These are phyloP conservation scores for Waltiozyma sp. DNA, from an alignment of 1,139 yeast species.

Conservation along the genomic window DNA sequence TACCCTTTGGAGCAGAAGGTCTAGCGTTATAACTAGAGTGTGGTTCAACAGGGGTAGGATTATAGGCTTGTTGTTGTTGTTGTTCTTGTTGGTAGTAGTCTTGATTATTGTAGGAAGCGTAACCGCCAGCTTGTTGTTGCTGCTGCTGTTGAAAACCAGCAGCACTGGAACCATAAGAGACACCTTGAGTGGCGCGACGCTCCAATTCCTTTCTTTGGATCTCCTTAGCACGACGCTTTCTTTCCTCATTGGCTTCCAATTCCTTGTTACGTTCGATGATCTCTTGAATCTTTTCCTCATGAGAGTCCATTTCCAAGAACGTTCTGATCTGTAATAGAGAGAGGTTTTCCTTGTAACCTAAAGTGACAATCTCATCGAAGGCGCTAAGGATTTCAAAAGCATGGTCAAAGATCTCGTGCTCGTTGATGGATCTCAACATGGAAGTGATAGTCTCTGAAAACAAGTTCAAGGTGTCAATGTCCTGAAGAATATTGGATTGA, in stretches of 20 bases:
- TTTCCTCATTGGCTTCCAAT: slow-evolving; percentile 92
- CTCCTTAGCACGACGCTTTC: slow-evolving; percentile 92
- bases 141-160: slow-evolving; percentile 3
- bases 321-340: slow-evolving; percentile 76
- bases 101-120: slow-evolving; percentile 1
- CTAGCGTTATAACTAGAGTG: slow-evolving; percentile 20
- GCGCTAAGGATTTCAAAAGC: slow-evolving; percentile 88
- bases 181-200: slow-evolving; percentile 12
- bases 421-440: slow-evolving; percentile 64
- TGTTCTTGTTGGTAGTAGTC: slow-evolving; percentile 1
- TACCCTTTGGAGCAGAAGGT: slow-evolving; percentile 40
- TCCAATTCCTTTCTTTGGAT: slow-evolving; percentile 68
- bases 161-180: slow-evolving; percentile 2
- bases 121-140: slow-evolving; percentile 3
- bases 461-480: slow-evolving; percentile 82
- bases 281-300: slow-evolving; percentile 96
- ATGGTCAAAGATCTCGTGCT: slow-evolving; percentile 69
- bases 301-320: slow-evolving; percentile 94
- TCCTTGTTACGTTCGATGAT: slow-evolving; percentile 95
- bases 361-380: slow-evolving; percentile 83
- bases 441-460: slow-evolving; percentile 76
- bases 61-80: slow-evolving; percentile 21
- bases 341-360: slow-evolving; percentile 87
- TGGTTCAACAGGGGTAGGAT: slow-evolving; percentile 25
- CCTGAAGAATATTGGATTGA: slow-evolving; percentile 87